Conservation (phyloP, 768 basidiomycete genomes). For the Tricholoma flavovirens region DNA sequence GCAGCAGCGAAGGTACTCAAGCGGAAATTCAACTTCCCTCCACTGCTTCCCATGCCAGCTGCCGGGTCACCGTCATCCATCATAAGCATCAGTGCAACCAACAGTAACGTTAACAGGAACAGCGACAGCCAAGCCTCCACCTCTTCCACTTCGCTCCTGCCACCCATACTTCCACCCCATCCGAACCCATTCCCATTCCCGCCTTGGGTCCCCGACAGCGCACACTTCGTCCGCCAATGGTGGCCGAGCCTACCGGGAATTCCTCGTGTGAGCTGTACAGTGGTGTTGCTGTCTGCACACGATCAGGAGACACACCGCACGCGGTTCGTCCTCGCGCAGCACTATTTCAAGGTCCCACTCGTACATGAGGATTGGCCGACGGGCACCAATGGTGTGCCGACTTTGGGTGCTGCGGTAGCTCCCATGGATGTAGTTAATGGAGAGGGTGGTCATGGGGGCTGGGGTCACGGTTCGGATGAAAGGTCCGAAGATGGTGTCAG, state of each 20-base stretch:
- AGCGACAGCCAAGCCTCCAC: conserved; percentile 7
- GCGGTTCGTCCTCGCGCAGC: conserved; percentile 64
- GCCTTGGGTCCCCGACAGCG: conserved; percentile 66
- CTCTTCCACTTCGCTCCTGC: background rate
- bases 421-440: background rate
- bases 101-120: conserved; percentile 2
- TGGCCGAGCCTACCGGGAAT: conserved; percentile 65
- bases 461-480: background rate
- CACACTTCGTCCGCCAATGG: conserved; percentile 78
- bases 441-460: background rate
- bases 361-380: conserved; percentile 26
- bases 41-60: conserved; percentile 1
- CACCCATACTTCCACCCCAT: conserved; percentile 3
- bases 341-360: conserved; percentile 70
- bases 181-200: conserved; percentile 63
- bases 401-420: conserved; percentile 6
- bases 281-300: conserved; percentile 60
- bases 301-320: conserved; percentile 55
- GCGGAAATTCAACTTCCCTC: conserved; percentile 50
- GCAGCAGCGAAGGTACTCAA: conserved; percentile 41
- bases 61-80: background rate
- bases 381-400: background rate
- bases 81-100: background rate
- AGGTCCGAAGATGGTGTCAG: background rate
- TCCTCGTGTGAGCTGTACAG: conserved; percentile 66